These are phyloP conservation scores for Comarum palustre DNA, from an alignment of 306 rosid species.

Conservation along the genomic window DNA sequence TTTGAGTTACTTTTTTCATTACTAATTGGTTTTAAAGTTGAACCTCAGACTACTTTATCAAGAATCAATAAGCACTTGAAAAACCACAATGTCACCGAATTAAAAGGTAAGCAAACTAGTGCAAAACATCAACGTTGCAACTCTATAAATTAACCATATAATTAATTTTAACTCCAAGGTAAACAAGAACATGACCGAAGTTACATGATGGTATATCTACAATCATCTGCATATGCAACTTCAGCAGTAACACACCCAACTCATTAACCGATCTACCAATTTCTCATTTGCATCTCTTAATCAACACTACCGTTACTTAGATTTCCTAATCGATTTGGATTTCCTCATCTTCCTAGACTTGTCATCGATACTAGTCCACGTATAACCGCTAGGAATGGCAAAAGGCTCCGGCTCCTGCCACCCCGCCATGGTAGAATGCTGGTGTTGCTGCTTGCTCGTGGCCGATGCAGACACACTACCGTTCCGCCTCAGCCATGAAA, in stretches of 20 bases:
- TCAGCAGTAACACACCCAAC: not conserved
- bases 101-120: not conserved
- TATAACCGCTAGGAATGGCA: conserved; percentile 73
- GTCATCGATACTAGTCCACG: conserved; percentile 65
- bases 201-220: conserved; percentile 33
- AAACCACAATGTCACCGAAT: not conserved
- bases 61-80: not conserved
- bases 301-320: conserved; percentile 37
- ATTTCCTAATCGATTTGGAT: conserved; percentile 63
- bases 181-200: conserved; percentile 3
- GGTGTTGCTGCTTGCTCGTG: conserved; percentile 37
- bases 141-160: conserved; percentile 17
- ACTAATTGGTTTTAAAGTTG: no score
- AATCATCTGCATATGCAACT: conserved; percentile 22
- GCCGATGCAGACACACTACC: conserved; percentile 46
- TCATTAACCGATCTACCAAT: conserved; percentile 8
- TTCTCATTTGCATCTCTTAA: not conserved
- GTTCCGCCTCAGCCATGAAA: conserved; percentile 58
- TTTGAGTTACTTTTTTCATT: no score
- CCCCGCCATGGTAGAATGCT: conserved; percentile 19
- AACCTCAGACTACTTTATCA: no score
- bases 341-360: conserved; percentile 59
- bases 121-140: not conserved
- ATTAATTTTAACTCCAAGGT: not conserved
- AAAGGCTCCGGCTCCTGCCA: conserved; percentile 68